phyloP scores from a whole-genome alignment of 345 rosid genomes.

The Heritiera fomes region DNA sequence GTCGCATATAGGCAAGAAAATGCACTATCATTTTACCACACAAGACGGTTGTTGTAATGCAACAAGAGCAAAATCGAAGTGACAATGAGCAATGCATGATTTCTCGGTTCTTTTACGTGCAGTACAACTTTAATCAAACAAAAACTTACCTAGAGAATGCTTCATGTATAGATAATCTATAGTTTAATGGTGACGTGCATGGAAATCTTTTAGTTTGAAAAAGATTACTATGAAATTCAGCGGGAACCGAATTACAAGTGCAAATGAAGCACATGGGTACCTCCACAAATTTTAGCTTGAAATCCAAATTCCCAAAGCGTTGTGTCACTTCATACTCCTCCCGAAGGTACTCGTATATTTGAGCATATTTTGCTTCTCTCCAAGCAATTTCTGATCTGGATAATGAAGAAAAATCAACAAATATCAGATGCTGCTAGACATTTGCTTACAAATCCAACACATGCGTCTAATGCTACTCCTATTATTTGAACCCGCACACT shows the following conservation, averaged over 20 bases:
- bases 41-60: background rate
- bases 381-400: constrained; percentile 94
- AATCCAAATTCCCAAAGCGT: constrained; percentile 82
- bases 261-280: constrained; percentile 31
- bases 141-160: background rate
- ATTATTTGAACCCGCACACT: background rate
- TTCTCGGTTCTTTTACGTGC: background rate
- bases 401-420: constrained; percentile 17
- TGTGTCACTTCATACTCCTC: constrained; percentile 94
- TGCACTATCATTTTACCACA: background rate
- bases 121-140: background rate
- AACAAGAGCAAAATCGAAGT: background rate
- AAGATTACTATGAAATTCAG: background rate
- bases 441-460: background rate
- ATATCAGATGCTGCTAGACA: background rate
- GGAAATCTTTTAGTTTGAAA: background rate
- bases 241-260: background rate
- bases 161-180: background rate
- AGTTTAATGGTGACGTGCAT: background rate
- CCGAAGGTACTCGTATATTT: constrained; percentile 79
- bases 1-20: background rate
- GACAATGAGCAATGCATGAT: background rate
- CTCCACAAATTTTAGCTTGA: constrained; percentile 91
- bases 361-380: constrained; percentile 94
- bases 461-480: background rate